Evolutionary conservation across 805 yeast species (phyloP), one percentile per base, ranked within the genome.

Genomic region (Myxozyma mucilagina): DNA sequence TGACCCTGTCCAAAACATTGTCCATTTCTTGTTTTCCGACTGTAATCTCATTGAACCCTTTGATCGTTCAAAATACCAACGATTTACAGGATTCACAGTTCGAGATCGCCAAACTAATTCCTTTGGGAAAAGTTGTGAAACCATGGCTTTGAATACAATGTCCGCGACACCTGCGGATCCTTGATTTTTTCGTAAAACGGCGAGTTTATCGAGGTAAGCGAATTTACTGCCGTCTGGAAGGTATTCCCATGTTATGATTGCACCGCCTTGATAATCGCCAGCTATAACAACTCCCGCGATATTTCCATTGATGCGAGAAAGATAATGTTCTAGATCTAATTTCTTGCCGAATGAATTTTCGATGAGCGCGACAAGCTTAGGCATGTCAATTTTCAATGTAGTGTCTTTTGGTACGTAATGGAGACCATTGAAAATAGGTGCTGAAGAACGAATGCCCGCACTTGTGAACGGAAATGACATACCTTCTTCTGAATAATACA

Each of bases 11-110:
- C 56, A 60, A 20, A 60, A 60, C 60, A 60, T 55, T 11, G 63
- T 60, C 63, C 63, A 60, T 18, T 45, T 50, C 31, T 50, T 50
- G 14, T 38, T 32, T 11, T 51, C 55, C 31, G 44, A 56, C 8
- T 49, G 63, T 45, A 60, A 41, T 29, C 53, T 20, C 56, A 51
- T 10, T 20, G 54, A 56, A 1, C 63, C 63, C 49, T 60, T 60
- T 69, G 96, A 87, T 64, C 99, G 79, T 70, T 94, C 97, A 74
- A 93, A 94, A 72, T 93, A 93, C 99, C 99, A 94, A 71, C 91
- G 91, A 76, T 94, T 94, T 7, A 94, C 97, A 0, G 97, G 97
- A 73, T 94, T 94, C 57, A 76, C 82, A 60, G 81, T 82, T 49
- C 96, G 78, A 0, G 98, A 93, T 69, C 99, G 82, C 99, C 99